Evolutionary conservation across 192 early-diverging fungal genomes (phyloP), one percentile per base, ranked within the genome.

Genomic region (Podila clonocystis): DNA sequence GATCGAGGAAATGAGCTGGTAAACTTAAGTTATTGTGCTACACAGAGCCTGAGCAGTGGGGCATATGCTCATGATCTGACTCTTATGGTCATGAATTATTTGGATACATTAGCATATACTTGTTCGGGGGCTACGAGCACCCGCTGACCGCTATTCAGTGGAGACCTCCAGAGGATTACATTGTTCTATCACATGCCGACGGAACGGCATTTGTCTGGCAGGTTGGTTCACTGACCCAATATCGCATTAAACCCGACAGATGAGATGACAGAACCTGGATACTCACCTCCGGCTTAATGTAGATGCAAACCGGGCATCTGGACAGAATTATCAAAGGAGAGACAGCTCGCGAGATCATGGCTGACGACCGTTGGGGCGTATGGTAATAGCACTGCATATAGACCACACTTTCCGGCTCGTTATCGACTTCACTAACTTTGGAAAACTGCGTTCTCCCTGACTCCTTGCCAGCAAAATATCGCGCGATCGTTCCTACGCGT

Each of bases 251-350:
- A 45, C 2, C 15, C 41, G 2, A 17, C 17, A 15, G 41, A 15
- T 15, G 12, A 45, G 13, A 17, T 3, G 13, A 7, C 41, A 15
- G 13, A 45, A 8, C 41, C 13, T 45, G 13, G 41, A 17, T 45
- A 45, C 11, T 50, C 22, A 24, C 41, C 17, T 50, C 65, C 9
- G 3, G 20, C 36, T 45, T 45, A 15, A 17, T 12, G 50, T 41
- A 93, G 88, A 83, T 95, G 65, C 93, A 94, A 87, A 89, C 93
- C 0, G 92, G 88, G 1, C 91, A 94, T 84, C 82, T 95, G 48
- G 91, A 94, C 73, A 84, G 94, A 22, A 77, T 91, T 33, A 85
- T 90, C 38, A 76, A 70, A 36, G 91, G 91, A 13, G 76, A 83
- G 12, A 52, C 82, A 33, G 88, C 84, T 4, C 79, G 82, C 1